Evolutionary conservation across 2,329 filamentous ascomycete genomes (phyloP).

Genomic region (Hypocrella siamensis): DNA sequence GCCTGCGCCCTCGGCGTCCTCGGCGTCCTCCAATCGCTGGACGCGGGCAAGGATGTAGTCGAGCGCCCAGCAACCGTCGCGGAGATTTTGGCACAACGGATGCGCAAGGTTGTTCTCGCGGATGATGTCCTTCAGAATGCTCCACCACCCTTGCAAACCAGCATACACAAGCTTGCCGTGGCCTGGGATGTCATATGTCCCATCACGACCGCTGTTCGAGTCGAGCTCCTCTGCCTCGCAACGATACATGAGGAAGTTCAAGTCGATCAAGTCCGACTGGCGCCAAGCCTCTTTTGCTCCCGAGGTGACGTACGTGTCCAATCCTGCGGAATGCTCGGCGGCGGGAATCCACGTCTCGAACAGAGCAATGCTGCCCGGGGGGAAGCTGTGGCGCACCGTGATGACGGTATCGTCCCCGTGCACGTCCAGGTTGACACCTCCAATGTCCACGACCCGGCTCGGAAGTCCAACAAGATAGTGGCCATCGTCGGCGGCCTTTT

Average conservation of each 20-base stretch:
- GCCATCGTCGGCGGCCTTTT: constrained; percentile 51
- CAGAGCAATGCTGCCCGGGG: constrained; percentile 83
- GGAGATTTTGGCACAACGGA: constrained; percentile 81
- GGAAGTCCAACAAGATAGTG: constrained; percentile 67
- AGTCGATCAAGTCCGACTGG: constrained; percentile 58
- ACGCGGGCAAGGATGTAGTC: constrained; percentile 75
- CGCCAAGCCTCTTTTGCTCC: constrained; percentile 67
- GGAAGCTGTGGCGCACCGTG: constrained; percentile 66
- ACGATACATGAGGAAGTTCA: constrained; percentile 85
- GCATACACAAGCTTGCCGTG: constrained; percentile 82
- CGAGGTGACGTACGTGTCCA: constrained; percentile 76
- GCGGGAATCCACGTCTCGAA: constrained; percentile 94
- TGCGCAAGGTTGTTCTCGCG: constrained; percentile 83
- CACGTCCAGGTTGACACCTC: constrained; percentile 58
- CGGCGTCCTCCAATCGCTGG: constrained; percentile 50
- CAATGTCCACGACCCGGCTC: constrained; percentile 59
- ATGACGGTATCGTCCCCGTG: constrained; percentile 63
- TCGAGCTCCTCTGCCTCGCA: constrained; percentile 81
- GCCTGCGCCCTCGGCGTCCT: constrained; percentile 45
- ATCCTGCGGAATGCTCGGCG: constrained; percentile 65
- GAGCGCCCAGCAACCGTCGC: constrained; percentile 80
- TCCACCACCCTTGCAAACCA: constrained; percentile 98
- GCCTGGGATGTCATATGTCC: constrained; percentile 76
- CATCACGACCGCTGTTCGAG: constrained; percentile 62
- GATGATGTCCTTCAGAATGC: constrained; percentile 70